These are phyloP conservation scores for Xylaria sp. DNA, from an alignment of 2,329 filamentous ascomycete genomes.

Conservation along the genomic window DNA sequence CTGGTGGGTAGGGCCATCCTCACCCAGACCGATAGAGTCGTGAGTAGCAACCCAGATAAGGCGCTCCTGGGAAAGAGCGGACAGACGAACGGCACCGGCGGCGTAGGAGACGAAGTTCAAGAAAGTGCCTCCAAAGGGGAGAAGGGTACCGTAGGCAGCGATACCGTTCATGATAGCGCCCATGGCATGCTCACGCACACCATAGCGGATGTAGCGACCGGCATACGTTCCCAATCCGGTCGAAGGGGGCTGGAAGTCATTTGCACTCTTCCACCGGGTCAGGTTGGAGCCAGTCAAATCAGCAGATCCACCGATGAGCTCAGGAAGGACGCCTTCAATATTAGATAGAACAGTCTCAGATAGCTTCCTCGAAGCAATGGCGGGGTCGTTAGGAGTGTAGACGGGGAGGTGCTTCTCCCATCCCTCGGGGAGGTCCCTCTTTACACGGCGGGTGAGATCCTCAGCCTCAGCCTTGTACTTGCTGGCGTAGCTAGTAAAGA, in stretches of 20 bases:
- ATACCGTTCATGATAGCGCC: slow-evolving; percentile 94
- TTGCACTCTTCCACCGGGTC: slow-evolving; percentile 95
- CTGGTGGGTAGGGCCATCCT: slow-evolving; percentile 98
- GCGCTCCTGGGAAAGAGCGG: slow-evolving; percentile 87
- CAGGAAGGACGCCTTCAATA: slow-evolving; percentile 81
- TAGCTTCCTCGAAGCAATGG: slow-evolving; percentile 92
- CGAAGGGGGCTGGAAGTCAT: slow-evolving; percentile 94
- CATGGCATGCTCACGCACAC: slow-evolving; percentile 92
- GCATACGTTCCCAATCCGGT: slow-evolving; percentile 85
- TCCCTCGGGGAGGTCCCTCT: slow-evolving; percentile 85
- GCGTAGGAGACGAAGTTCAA: slow-evolving; percentile 99
- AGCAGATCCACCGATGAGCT: slow-evolving; percentile 93
- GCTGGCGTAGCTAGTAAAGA: slow-evolving; percentile 83
- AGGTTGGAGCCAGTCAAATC: slow-evolving; percentile 99
- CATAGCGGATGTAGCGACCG: slow-evolving; percentile 91
- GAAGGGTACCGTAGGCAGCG: slow-evolving; percentile 90
- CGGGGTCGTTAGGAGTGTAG: slow-evolving; percentile 84
- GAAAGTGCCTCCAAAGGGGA: slow-evolving; percentile 96
- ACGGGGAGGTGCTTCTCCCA: slow-evolving; percentile 94
- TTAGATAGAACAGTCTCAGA: slow-evolving; percentile 92
- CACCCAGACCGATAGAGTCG: slow-evolving; percentile 98
- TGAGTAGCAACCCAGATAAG: slow-evolving; percentile 96
- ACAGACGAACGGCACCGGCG: slow-evolving; percentile 92
- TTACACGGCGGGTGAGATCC: slow-evolving; percentile 81
- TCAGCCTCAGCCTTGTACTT: slow-evolving; percentile 79